These are phyloP conservation scores for Exophiala viscosa DNA, from an alignment of 2,329 filamentous ascomycete species.

Conservation along the genomic window DNA sequence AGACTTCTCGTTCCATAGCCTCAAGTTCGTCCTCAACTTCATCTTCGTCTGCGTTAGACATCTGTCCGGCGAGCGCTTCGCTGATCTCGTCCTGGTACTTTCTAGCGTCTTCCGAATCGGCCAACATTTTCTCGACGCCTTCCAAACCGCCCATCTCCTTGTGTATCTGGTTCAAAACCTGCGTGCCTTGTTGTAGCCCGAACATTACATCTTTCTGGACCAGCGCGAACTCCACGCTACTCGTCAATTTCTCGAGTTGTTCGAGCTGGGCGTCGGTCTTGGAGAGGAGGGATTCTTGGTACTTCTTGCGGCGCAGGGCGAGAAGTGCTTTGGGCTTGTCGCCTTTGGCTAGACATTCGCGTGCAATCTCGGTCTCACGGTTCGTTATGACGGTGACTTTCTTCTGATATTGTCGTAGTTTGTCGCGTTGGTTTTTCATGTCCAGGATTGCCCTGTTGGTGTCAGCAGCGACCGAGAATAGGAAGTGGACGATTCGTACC, in stretches of 20 bases:
- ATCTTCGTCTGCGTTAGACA: conserved; percentile 93
- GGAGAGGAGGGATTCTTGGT: conserved; percentile 81
- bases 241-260: conserved; percentile 83
- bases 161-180: conserved; percentile 85
- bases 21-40: conserved; percentile 95
- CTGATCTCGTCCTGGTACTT: conserved; percentile 95
- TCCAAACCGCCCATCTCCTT: conserved; percentile 94
- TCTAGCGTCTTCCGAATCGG: conserved; percentile 82
- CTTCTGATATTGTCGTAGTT: conserved; percentile 91
- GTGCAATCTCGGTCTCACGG: conserved; percentile 81
- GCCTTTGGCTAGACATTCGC: conserved; percentile 72
- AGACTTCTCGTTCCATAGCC: conserved; percentile 66
- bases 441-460: conserved; percentile 81
- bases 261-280: conserved; percentile 94
- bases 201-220: conserved; percentile 96
- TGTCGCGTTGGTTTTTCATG: conserved; percentile 96
- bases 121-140: conserved; percentile 91
- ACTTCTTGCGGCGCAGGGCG: conserved; percentile 90
- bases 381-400: conserved; percentile 81
- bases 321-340: conserved; percentile 80
- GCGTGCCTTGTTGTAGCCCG: conserved; percentile 86
- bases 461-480: conserved; percentile 1
- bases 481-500: conserved; percentile 49
- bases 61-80: conserved; percentile 80
- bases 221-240: conserved; percentile 88